Conservation (phyloP, 2,329 filamentous ascomycete genomes). For the Cladophialophora bantiana region DNA sequence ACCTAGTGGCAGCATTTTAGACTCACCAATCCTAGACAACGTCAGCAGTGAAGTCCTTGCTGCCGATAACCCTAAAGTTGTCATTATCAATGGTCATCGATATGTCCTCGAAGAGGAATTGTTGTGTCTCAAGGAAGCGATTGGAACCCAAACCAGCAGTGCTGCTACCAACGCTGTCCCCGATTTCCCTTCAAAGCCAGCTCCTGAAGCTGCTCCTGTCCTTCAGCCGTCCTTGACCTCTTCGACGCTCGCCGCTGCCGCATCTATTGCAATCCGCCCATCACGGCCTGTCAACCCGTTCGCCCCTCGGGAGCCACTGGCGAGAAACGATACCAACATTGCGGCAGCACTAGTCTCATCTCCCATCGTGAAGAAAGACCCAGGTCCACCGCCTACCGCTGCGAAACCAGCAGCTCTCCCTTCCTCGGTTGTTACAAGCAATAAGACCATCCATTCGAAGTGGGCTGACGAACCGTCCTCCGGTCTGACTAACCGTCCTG, state of each 20-base stretch:
- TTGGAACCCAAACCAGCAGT: background rate
- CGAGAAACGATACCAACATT: background rate
- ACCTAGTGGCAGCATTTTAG: conserved; percentile 22
- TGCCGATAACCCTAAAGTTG: conserved; percentile 13
- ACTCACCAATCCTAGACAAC: conserved; percentile 28
- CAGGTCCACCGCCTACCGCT: background rate
- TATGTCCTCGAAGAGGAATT: conserved; percentile 24
- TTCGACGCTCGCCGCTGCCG: background rate
- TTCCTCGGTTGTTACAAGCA: background rate
- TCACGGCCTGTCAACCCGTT: conserved; percentile 26
- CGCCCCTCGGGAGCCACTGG: conserved; percentile 20
- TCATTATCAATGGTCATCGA: conserved; percentile 24
- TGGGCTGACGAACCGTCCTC: conserved; percentile 15
- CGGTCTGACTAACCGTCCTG: background rate
- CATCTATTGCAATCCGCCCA: background rate
- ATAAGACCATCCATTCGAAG: conserved; percentile 23
- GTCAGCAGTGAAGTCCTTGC: conserved; percentile 18
- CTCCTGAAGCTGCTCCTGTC: background rate
- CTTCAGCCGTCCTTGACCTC: background rate
- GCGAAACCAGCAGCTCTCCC: conserved; percentile 1
- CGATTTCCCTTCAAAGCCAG: background rate
- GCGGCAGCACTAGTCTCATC: background rate
- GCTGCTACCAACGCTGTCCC: background rate
- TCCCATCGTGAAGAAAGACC: background rate
- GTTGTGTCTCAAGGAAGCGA: conserved; percentile 14